Evolutionary conservation across 345 rosid species (phyloP).

Genomic region (Hypericum perforatum): DNA sequence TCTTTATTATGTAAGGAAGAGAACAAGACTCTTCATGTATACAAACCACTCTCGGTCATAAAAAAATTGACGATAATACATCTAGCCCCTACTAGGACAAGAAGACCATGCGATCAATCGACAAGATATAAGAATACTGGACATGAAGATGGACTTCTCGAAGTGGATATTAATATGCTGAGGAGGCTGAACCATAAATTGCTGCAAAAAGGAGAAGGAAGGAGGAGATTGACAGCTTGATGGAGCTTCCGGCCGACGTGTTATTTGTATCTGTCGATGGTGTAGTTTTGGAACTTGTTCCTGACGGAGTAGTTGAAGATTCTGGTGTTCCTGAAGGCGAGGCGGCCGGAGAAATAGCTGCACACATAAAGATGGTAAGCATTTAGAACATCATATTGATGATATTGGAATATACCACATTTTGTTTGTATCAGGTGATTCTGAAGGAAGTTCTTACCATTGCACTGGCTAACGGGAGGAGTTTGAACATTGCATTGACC

Average conservation of each 20-base stretch:
- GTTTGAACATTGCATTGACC: slow-evolving; percentile 72
- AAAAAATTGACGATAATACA: slow-evolving; percentile 11
- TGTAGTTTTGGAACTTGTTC: slow-evolving; percentile 50
- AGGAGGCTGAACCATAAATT: slow-evolving; percentile 36
- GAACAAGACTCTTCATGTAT: slow-evolving; percentile 30
- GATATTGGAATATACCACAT: background rate
- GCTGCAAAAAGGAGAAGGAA: slow-evolving; percentile 41
- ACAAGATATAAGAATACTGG: background rate
- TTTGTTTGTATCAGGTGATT: too few species aligned
- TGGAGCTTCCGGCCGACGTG: slow-evolving; percentile 50
- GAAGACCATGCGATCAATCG: slow-evolving; percentile 2
- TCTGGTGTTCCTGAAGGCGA: slow-evolving; percentile 56
- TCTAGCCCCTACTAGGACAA: slow-evolving; percentile 9
- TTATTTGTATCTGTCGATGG: slow-evolving; percentile 47
- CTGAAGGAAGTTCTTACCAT: slow-evolving; percentile 28
- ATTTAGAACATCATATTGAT: slow-evolving; percentile 6
- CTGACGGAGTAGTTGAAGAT: slow-evolving; percentile 40
- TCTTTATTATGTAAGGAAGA: slow-evolving; percentile 35
- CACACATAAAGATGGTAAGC: background rate
- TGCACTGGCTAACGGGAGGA: slow-evolving; percentile 57
- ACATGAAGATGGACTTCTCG: background rate
- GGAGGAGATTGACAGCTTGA: slow-evolving; percentile 41
- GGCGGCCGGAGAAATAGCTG: slow-evolving; percentile 31
- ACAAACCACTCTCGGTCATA: slow-evolving; percentile 22
- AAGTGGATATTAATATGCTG: slow-evolving; percentile 18